phyloP scores from a whole-genome alignment of 805 yeast genomes.

The Wickerhamiella occidentalis region DNA sequence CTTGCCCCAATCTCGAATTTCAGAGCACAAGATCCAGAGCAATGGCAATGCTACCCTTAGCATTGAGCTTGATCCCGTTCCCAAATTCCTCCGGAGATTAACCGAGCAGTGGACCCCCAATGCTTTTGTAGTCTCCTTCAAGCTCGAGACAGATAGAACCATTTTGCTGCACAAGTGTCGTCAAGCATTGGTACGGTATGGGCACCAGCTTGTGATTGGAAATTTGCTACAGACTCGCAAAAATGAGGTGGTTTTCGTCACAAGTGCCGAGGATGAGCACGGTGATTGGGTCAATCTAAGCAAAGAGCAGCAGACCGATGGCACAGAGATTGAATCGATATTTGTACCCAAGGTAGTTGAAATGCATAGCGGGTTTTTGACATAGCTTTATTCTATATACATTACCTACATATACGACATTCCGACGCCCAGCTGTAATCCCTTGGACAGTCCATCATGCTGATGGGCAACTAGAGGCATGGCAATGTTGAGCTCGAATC shows the following conservation, averaged over 20 bases:
- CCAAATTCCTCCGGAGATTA: constrained; percentile 75
- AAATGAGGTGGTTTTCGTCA: constrained; percentile 73
- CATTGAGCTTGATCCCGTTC: constrained; percentile 88
- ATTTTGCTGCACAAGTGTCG: constrained; percentile 64
- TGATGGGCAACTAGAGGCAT: constrained; percentile 45
- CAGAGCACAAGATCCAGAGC: constrained; percentile 92
- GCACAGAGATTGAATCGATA: constrained; percentile 59
- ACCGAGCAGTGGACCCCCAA: constrained; percentile 92
- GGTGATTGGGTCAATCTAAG: constrained; percentile 28
- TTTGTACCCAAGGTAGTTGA: constrained; percentile 68
- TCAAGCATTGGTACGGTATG: constrained; percentile 71
- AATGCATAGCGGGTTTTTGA: constrained; percentile 52
- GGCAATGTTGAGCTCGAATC: constrained; percentile 54
- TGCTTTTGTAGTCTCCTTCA: constrained; percentile 89
- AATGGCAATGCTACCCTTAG: constrained; percentile 53
- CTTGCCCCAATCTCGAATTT: constrained; percentile 70
- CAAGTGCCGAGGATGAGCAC: constrained; percentile 28
- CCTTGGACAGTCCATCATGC: constrained; percentile 44
- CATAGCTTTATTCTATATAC: no score
- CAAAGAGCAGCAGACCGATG: constrained; percentile 31
- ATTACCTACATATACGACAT: constrained; percentile 37
- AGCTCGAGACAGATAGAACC: constrained; percentile 72
- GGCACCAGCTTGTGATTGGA: constrained; percentile 91
- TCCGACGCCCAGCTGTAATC: constrained; percentile 57
- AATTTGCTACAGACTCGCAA: constrained; percentile 83